Conservation (phyloP, 2,329 filamentous ascomycete species). For the Microsporum canis region DNA sequence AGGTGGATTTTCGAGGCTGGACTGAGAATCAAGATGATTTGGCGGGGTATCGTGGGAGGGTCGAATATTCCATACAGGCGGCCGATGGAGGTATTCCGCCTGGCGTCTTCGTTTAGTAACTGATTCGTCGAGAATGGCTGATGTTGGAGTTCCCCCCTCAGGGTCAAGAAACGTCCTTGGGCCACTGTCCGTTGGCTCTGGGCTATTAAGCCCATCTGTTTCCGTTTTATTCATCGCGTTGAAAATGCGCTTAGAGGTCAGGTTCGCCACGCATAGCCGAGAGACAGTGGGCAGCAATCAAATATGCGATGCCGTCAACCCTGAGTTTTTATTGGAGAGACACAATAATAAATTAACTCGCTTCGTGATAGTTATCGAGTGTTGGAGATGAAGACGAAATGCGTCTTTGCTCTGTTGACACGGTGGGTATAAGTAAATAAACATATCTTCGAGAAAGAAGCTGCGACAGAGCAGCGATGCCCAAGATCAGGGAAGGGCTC, state of each 20-base stretch:
- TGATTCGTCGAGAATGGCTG: constrained; percentile 16
- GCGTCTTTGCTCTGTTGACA: neutral
- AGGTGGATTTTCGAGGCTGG: neutral
- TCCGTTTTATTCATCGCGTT: neutral
- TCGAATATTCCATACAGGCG: constrained; percentile 20
- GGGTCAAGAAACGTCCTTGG: constrained; percentile 9
- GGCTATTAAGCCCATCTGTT: neutral
- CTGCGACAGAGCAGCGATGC: neutral
- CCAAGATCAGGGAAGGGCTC: neutral
- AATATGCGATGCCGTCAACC: neutral
- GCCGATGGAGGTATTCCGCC: constrained; percentile 24
- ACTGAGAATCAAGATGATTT: neutral
- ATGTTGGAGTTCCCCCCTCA: constrained; percentile 12
- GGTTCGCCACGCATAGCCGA: neutral
- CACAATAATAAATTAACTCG: neutral
- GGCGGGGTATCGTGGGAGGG: constrained; percentile 5
- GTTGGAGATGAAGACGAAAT: neutral
- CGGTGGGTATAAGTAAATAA: neutral
- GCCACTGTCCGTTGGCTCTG: neutral
- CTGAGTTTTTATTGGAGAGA: neutral
- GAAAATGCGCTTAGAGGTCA: neutral
- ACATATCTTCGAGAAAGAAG: neutral
- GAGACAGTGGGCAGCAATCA: neutral
- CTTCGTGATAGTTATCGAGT: no score
- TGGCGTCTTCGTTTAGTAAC: constrained; percentile 20